Conservation (phyloP, 2,329 filamentous ascomycete species). For the Trichoderma asperellum region DNA sequence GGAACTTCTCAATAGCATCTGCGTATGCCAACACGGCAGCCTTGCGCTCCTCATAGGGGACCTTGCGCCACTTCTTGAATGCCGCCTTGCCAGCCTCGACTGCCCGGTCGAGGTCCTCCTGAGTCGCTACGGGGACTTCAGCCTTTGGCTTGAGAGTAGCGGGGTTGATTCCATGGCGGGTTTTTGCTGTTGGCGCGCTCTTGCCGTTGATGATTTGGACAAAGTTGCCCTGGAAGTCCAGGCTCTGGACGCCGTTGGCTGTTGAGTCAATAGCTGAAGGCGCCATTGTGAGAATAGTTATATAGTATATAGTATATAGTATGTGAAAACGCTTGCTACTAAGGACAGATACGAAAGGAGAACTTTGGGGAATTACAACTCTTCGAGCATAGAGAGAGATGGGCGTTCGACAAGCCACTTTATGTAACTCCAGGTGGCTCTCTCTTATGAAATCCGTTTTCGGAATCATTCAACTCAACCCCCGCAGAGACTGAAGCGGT, state of each 20-base stretch:
- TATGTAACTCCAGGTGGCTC: constrained; percentile 3
- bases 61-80: constrained; percentile 38
- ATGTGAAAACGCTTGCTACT: constrained; percentile 3
- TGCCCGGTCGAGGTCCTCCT: constrained; percentile 38
- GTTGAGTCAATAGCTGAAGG: not conserved
- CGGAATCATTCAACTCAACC: not conserved
- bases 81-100: constrained; percentile 37
- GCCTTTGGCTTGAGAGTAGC: constrained; percentile 40
- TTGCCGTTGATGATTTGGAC: constrained; percentile 36
- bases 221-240: constrained; percentile 14
- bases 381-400: not conserved
- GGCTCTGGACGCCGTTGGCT: not conserved
- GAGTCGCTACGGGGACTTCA: constrained; percentile 37
- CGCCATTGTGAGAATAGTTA: constrained; percentile 15
- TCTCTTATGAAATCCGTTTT: not conserved
- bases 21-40: constrained; percentile 35
- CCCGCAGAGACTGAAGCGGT: constrained; percentile 5
- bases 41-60: constrained; percentile 35
- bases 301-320: not conserved
- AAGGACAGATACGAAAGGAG: not conserved
- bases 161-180: constrained; percentile 36
- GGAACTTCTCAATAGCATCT: constrained; percentile 36
- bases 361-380: not conserved
- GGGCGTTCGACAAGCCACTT: not conserved
- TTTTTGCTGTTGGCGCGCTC: constrained; percentile 30